These are phyloP conservation scores for Aspergillus sojae DNA, from an alignment of 2,329 filamentous ascomycete species.

Conservation along the genomic window DNA sequence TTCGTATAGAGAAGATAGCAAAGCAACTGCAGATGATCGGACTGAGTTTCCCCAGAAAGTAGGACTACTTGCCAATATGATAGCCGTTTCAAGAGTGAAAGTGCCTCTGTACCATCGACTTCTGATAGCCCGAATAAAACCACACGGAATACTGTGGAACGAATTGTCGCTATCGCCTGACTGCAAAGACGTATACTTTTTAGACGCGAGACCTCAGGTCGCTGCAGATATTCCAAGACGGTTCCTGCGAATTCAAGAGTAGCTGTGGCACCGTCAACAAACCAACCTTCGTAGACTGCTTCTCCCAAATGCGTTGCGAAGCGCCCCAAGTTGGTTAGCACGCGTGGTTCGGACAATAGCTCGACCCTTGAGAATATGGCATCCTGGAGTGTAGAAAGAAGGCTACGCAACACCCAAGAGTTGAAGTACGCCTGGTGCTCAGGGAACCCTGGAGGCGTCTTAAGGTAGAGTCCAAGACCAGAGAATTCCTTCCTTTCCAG, in stretches of 20 bases:
- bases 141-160: conserved; percentile 75
- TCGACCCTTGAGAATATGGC: conserved; percentile 72
- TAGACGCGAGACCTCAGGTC: conserved; percentile 74
- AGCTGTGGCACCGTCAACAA: conserved; percentile 81
- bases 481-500: conserved; percentile 86
- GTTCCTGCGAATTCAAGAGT: conserved; percentile 85
- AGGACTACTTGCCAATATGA: conserved; percentile 96
- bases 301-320: conserved; percentile 82
- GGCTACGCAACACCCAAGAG: conserved; percentile 79
- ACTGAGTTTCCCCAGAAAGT: conserved; percentile 74
- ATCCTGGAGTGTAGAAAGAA: conserved; percentile 70
- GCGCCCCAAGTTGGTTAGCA: conserved; percentile 83
- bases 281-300: conserved; percentile 94
- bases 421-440: conserved; percentile 96
- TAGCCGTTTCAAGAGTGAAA: conserved; percentile 78
- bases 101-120: conserved; percentile 70
- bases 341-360: conserved; percentile 74
- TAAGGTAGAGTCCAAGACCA: conserved; percentile 81
- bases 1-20: conserved; percentile 94
- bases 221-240: conserved; percentile 84
- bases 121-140: conserved; percentile 82
- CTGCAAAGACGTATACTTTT: conserved; percentile 92
- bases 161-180: conserved; percentile 76
- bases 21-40: conserved; percentile 80
- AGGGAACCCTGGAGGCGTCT: conserved; percentile 87